Base-by-base conservation (phyloP, 2,329 filamentous ascomycete species). In the Drechslerella coelobrocha region DNA sequence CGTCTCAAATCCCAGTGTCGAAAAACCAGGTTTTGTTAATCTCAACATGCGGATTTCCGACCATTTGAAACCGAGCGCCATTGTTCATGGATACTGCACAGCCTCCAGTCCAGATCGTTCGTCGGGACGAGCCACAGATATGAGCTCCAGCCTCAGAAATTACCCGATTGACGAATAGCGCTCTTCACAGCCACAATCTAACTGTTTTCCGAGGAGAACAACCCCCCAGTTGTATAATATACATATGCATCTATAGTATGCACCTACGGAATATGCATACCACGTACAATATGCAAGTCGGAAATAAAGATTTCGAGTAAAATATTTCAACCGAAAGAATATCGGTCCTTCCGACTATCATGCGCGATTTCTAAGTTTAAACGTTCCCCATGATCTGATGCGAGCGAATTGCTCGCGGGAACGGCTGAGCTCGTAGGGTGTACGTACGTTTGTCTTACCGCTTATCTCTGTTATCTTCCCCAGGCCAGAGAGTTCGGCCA, bases 51-150 rank as follows among this genome's bases (percentile, higher is more conserved):
- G 29, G 29, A 31, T 6, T 31, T 31, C 12, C 12, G 29, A 12
- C 12, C 29, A n/a, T n/a, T 31, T 31, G 29, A 31, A 31, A 12
- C n/a, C n/a, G n/a, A n/a, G n/a, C n/a, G n/a, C n/a, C n/a, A n/a
- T n/a, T n/a, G n/a, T n/a, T n/a, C n/a, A n/a, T n/a, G n/a, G n/a
- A n/a, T n/a, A n/a, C 23, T 27, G 47, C 47, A 69, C 65, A 69
- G 65, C 65, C 65, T 17, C 24, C 43, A 37, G 56, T 57, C 65
- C 65, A 69, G 65, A 69, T 52, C 21, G 51, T 19, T 12, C 53
- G 34, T 43, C 41, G 19, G 24, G 41, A 51, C 43, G 51, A 61
- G 56, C 63, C 63, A 68, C 63, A 61, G 14, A 6, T 9, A 24
- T 6, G 31, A 50, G 51, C 51, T 61, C 63, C 34, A 68, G 63